Evolutionary conservation across 2,329 filamentous ascomycete species (phyloP).

Genomic region (Cladobotryum protrusum): DNA sequence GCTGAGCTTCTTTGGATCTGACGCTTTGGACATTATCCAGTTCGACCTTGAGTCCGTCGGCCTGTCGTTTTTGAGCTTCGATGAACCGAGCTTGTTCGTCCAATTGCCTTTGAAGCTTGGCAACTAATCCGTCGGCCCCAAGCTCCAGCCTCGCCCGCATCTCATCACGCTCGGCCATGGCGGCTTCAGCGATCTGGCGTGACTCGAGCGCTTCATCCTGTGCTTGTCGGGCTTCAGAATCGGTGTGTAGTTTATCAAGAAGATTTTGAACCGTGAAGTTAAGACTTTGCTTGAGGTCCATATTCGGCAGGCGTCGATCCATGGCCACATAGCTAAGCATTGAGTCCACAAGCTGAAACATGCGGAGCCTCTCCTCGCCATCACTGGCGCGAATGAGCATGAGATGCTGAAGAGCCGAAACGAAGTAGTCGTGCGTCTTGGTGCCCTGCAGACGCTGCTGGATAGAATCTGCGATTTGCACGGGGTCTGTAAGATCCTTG

Average conservation of each 20-base stretch:
- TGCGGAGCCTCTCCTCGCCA: slow-evolving; percentile 81
- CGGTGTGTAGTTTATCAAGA: slow-evolving; percentile 91
- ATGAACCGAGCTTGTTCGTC: slow-evolving; percentile 89
- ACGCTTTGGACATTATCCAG: slow-evolving; percentile 80
- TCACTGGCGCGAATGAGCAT: slow-evolving; percentile 88
- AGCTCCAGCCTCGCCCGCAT: slow-evolving; percentile 83
- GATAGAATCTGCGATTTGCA: slow-evolving; percentile 92
- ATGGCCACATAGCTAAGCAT: slow-evolving; percentile 99
- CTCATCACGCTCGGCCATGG: slow-evolving; percentile 93
- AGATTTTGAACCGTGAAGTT: slow-evolving; percentile 96
- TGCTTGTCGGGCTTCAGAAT: slow-evolving; percentile 87
- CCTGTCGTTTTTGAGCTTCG: slow-evolving; percentile 78
- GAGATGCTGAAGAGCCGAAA: slow-evolving; percentile 91
- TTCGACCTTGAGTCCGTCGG: slow-evolving; percentile 82
- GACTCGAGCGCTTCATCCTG: slow-evolving; percentile 88
- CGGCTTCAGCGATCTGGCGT: slow-evolving; percentile 88
- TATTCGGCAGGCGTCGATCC: slow-evolving; percentile 90
- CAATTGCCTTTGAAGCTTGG: slow-evolving; percentile 88
- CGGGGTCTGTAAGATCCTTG: slow-evolving; percentile 87
- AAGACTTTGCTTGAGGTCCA: slow-evolving; percentile 95
- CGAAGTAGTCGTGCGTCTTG: slow-evolving; percentile 88
- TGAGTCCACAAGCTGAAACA: slow-evolving; percentile 97
- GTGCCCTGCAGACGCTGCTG: slow-evolving; percentile 76
- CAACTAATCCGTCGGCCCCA: slow-evolving; percentile 87
- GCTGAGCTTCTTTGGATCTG: slow-evolving; percentile 82